Conservation (phyloP, 2,329 filamentous ascomycete species). For the Thielaviopsis punctulata region DNA sequence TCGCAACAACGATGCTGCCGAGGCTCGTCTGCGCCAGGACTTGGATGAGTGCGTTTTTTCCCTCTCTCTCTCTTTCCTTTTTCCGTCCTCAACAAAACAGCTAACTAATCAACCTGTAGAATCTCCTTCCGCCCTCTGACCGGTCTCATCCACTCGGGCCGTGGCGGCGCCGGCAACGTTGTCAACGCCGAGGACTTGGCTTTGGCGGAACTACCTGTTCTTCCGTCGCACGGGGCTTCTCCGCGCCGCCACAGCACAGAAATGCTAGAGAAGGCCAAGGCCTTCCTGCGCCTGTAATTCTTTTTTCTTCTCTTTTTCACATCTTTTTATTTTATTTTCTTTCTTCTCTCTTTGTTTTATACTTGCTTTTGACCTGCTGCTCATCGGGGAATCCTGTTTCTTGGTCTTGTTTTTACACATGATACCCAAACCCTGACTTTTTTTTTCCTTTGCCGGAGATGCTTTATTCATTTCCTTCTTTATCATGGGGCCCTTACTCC, state of each 20-base stretch:
- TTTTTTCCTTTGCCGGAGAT: neutral
- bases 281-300: conserved; percentile 10
- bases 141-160: conserved; percentile 49
- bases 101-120: conserved; percentile 19
- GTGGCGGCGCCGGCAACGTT: conserved; percentile 61
- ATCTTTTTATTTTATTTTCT: conserved; percentile 1
- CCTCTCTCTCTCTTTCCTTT: conserved; percentile 3
- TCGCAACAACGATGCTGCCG: conserved; percentile 48
- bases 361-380: neutral
- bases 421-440: neutral
- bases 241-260: conserved; percentile 22
- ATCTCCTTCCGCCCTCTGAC: conserved; percentile 37
- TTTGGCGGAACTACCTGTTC: conserved; percentile 20
- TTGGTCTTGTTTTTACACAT: conserved; percentile 1
- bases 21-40: conserved; percentile 69
- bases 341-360: neutral
- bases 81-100: neutral
- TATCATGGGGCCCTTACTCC: neutral
- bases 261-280: conserved; percentile 8
- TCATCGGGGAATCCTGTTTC: neutral
- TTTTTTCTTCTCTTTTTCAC: neutral
- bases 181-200: conserved; percentile 25
- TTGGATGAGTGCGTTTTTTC: conserved; percentile 45
- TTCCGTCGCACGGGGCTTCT: conserved; percentile 16
- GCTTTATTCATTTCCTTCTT: neutral